A percentile compares a stretch with the other conserved stretches of the same genome.
Conservation (phyloP, 139 green algal species). For the Picochlorum sp. region DNA sequence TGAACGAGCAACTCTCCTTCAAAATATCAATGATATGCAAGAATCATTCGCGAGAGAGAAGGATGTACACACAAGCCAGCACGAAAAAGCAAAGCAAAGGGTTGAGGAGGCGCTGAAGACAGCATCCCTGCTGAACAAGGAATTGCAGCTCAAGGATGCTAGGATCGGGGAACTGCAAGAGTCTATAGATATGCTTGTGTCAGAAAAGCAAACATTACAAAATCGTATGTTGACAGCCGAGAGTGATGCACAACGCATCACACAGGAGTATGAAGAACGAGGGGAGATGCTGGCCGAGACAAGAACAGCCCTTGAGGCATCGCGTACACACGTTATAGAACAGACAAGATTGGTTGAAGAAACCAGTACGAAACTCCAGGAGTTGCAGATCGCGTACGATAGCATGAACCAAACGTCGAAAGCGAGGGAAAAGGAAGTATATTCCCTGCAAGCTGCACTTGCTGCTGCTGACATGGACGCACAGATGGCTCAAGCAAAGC, state of each 20-base stretch:
- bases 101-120: neutral
- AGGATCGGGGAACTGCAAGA: neutral
- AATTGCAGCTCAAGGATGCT: neutral
- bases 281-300: no score
- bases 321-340: no score
- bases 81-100: neutral
- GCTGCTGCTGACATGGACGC: constrained; percentile 1
- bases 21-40: neutral
- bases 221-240: neutral
- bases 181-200: constrained; percentile 26
- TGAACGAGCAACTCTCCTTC: neutral
- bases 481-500: neutral
- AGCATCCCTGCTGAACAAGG: neutral
- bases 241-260: constrained; percentile 10
- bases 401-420: neutral
- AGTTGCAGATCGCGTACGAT: neutral
- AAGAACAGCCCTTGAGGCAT: no score
- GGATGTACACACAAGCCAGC: neutral
- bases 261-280: constrained; percentile 14
- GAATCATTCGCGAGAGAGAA: neutral
- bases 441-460: neutral
- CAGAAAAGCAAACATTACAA: constrained; percentile 21
- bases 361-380: no score
- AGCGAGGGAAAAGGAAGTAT: neutral
- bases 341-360: no score